These are phyloP conservation scores for Ophiocytium majus DNA, from an alignment of 352 stramenopile genomes.

Conservation along the genomic window DNA sequence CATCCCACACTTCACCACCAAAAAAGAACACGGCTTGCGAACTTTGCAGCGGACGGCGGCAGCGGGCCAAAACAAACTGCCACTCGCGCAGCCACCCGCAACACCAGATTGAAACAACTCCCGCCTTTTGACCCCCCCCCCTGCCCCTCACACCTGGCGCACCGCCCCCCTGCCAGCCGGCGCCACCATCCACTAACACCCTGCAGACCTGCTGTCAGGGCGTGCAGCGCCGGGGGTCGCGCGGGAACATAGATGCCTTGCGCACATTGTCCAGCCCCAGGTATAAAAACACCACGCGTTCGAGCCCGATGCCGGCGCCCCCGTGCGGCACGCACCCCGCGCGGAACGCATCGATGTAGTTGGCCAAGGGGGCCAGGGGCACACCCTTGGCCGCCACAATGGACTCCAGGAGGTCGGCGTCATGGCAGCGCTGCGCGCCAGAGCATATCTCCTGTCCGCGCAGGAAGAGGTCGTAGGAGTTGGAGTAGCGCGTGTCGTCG, in stretches of 20 bases:
- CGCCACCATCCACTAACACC: no score
- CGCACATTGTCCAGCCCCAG: conserved; percentile 96
- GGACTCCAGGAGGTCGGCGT: conserved; percentile 81
- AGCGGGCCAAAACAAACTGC: no score
- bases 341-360: conserved; percentile 97
- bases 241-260: conserved; percentile 97
- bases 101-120: no score
- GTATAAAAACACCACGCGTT: conserved; percentile 98
- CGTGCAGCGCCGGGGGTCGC: conserved; percentile 74
- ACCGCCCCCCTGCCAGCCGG: no score
- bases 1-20: no score
- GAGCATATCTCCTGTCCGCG: conserved; percentile 98
- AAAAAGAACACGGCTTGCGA: no score
- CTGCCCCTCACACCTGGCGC: no score
- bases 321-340: conserved; percentile 47
- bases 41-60: no score
- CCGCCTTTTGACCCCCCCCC: no score
- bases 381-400: conserved; percentile 71
- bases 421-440: conserved; percentile 96
- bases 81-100: no score
- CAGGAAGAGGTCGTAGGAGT: conserved; percentile 99
- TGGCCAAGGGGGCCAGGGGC: conserved; percentile 80
- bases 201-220: conserved; percentile 26
- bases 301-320: conserved; percentile 90
- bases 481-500: conserved; percentile 66